Base-by-base conservation (phyloP, 2,329 filamentous ascomycete genomes). In the Fusarium gaditjirri region DNA sequence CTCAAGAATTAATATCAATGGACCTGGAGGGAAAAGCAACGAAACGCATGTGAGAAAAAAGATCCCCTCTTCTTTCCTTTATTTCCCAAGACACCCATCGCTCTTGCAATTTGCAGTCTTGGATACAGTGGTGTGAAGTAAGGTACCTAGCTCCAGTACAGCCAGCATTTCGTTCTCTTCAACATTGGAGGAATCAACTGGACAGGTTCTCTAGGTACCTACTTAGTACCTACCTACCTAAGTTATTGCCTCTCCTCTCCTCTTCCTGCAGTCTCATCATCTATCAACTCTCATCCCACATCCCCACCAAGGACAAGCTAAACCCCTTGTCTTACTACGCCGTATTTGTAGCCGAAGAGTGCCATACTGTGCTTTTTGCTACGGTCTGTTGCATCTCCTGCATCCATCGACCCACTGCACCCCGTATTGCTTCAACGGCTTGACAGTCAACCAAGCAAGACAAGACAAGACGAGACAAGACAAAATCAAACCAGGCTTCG, bases 321-420 rank as follows among this genome's bases (percentile, higher is more conserved):
- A 35, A 44, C 42, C 70, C 54, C 58, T 65, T 68, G 71, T 57
- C 55, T 42, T 67, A 46, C 70, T 61, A 63, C 66, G 57, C 70
- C 57, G 70, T 62, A 72, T 35, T 31, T 35, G 43, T 60, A 61
- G 41, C 60, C 38, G 35, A 70, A 56, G 44, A 67, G 49, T 55
- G 46, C 47, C 50, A 39, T 70, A 43, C 50, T 62, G 59, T 58
- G 46, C 71, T 62, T 65, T 61, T 43, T 46, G n/a, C 43, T 41
- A 49, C 41, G 61, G 27, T 61, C 64, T 75, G 55, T 63, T 73
- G 70, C 72, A 75, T 72, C 66, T 65, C 67, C 58, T 67, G 73
- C 73, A 74, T 68, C 60, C 63, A 61, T 58, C 68, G 70, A 75
- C 73, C 75, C 75, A 76, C 68, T 58, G 61, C 58, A 70, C 31